Evolutionary conservation across 208 protist genomes (phyloP).

Genomic region (Phytomonas francai): DNA sequence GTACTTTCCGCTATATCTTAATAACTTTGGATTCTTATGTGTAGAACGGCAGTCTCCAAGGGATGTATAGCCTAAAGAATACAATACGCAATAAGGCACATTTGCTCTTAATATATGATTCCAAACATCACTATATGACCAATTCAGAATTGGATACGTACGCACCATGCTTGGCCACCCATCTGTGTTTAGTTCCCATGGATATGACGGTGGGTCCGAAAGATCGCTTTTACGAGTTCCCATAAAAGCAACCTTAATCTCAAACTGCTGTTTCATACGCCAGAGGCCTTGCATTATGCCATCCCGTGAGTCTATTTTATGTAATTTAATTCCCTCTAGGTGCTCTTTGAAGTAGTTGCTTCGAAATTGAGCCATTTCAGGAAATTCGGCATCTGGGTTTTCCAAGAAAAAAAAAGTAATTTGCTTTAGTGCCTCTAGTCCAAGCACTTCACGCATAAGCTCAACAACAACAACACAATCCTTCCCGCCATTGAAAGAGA

Average conservation of each 20-base stretch:
- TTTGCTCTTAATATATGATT: constrained; percentile 39
- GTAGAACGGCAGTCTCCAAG: constrained; percentile 51
- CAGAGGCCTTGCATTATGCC: constrained; percentile 54
- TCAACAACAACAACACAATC: constrained; percentile 85
- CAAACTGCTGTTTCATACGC: constrained; percentile 26
- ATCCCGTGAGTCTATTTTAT: constrained; percentile 16
- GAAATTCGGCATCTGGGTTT: constrained; percentile 45
- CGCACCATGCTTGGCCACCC: constrained; percentile 87
- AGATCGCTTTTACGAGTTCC: constrained; percentile 81
- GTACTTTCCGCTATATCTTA: constrained; percentile 50
- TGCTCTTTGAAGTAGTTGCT: constrained; percentile 28
- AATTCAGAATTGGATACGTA: constrained; percentile 78
- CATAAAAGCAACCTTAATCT: constrained; percentile 74
- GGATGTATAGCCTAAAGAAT: constrained; percentile 83
- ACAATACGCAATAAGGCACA: constrained; percentile 86
- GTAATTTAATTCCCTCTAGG: constrained; percentile 23
- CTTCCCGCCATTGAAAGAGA: constrained; percentile 90
- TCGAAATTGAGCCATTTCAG: constrained; percentile 64
- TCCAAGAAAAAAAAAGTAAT: constrained; percentile 60
- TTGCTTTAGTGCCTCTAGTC: constrained; percentile 22
- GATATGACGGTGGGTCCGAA: constrained; percentile 38
- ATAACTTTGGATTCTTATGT: constrained; percentile 43
- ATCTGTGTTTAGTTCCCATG: constrained; percentile 50
- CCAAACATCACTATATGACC: constrained; percentile 78
- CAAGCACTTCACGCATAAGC: constrained; percentile 41